phyloP scores from a whole-genome alignment of 73 alveolate species.

The Paramecium caudatum region DNA sequence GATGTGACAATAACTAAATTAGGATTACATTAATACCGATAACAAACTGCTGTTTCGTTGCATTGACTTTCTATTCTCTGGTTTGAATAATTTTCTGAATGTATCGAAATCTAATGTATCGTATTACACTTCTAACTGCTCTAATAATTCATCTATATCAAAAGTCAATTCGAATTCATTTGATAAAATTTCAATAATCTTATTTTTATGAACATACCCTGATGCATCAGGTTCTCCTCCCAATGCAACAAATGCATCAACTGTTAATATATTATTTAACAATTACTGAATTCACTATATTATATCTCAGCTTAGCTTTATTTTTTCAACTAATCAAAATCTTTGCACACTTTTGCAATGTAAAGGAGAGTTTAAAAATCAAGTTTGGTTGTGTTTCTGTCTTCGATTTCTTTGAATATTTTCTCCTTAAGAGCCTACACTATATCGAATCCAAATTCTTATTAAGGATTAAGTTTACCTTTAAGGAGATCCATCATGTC shows the following conservation, averaged over 20 bases:
- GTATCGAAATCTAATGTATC: conserved; percentile 84
- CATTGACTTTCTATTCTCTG: conserved; percentile 45
- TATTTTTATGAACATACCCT: conserved; percentile 80
- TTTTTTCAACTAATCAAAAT: not conserved
- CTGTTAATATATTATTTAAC: no score
- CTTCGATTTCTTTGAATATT: conserved; percentile 47
- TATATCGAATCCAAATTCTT: conserved; percentile 30
- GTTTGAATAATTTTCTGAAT: conserved; percentile 82
- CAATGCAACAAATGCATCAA: conserved; percentile 89
- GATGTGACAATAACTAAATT: conserved; percentile 4
- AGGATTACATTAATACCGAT: not conserved
- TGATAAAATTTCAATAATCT: conserved; percentile 79
- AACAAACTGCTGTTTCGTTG: conserved; percentile 51
- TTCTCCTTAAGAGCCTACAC: not conserved
- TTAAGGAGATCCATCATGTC: conserved; percentile 12
- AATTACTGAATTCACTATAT: conserved; percentile 20
- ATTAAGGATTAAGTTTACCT: not conserved
- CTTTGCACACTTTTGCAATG: conserved; percentile 26
- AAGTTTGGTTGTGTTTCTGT: conserved; percentile 19
- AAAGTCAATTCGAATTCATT: conserved; percentile 84
- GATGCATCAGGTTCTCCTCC: conserved; percentile 84
- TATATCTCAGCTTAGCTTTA: not conserved
- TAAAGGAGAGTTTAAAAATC: conserved; percentile 19
- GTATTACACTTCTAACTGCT: conserved; percentile 81
- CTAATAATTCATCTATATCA: conserved; percentile 87